Evolutionary conservation across 2,329 filamentous ascomycete species (phyloP).

Genomic region (Hawksworthiomyces lignivorus): DNA sequence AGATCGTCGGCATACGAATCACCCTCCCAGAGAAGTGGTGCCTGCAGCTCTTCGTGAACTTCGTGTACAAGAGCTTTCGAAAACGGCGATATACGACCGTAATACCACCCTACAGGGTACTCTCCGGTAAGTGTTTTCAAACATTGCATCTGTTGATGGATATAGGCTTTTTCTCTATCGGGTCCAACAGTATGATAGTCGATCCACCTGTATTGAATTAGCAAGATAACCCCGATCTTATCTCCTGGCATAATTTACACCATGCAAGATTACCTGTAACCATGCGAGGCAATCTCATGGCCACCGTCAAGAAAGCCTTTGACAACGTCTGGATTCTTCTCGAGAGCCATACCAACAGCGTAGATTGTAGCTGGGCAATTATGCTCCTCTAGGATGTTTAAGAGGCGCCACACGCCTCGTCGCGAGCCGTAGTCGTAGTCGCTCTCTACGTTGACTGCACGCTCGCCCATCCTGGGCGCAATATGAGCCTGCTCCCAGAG

Average conservation of each 20-base stretch:
- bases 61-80: slow-evolving; percentile 11
- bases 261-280: background rate
- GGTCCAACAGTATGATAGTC: slow-evolving; percentile 9
- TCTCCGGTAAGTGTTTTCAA: slow-evolving; percentile 11
- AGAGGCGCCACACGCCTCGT: slow-evolving; percentile 14
- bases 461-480: slow-evolving; percentile 9
- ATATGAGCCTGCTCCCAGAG: slow-evolving; percentile 11
- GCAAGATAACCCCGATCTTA: no score
- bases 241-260: no score
- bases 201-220: slow-evolving; percentile 6
- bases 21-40: slow-evolving; percentile 10
- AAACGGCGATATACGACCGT: slow-evolving; percentile 12
- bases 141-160: slow-evolving; percentile 9
- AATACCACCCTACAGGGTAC: slow-evolving; percentile 13
- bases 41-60: slow-evolving; percentile 11
- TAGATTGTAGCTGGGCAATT: slow-evolving; percentile 8
- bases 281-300: slow-evolving; percentile 14
- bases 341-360: slow-evolving; percentile 13
- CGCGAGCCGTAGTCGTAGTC: slow-evolving; percentile 16
- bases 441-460: slow-evolving; percentile 12
- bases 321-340: slow-evolving; percentile 12
- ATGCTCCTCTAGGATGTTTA: slow-evolving; percentile 10
- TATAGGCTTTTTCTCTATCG: slow-evolving; percentile 10
- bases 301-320: slow-evolving; percentile 11
- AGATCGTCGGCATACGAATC: slow-evolving; percentile 15